Evolutionary conservation across 345 rosid genomes (phyloP).

Genomic region (Salix arbutifolia): DNA sequence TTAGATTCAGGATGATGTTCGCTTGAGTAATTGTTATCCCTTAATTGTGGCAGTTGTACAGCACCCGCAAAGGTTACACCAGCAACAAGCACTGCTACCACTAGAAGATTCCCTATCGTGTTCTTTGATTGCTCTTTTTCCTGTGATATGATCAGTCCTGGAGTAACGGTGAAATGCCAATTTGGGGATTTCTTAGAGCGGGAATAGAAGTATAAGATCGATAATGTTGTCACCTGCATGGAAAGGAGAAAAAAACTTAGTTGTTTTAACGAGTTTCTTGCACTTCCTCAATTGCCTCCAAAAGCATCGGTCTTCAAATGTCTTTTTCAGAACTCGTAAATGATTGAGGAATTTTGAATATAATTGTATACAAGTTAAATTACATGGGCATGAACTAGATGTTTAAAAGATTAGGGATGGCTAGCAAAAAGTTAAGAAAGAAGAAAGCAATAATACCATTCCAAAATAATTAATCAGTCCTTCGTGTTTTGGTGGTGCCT

Average conservation of each 20-base stretch:
- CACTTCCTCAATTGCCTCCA: too few relatives aligned
- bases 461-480: too few relatives aligned
- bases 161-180: too few relatives aligned
- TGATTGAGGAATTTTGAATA: too few relatives aligned
- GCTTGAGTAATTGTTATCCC: too few relatives aligned
- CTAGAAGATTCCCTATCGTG: conserved; percentile 18
- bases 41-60: neutral
- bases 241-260: too few relatives aligned
- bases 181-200: too few relatives aligned
- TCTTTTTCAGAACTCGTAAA: neutral
- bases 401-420: neutral
- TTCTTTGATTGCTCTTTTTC: neutral
- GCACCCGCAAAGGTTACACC: conserved; percentile 24
- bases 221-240: neutral
- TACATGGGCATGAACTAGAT: neutral
- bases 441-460: neutral
- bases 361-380: neutral
- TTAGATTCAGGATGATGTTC: too few relatives aligned
- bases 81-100: conserved; percentile 23
- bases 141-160: too few relatives aligned
- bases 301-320: too few relatives aligned
- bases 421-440: neutral
- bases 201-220: neutral
- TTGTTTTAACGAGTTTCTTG: too few relatives aligned
- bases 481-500: neutral